phyloP scores from a whole-genome alignment of 2,329 filamentous ascomycete species.

The Onygenales sp. region DNA sequence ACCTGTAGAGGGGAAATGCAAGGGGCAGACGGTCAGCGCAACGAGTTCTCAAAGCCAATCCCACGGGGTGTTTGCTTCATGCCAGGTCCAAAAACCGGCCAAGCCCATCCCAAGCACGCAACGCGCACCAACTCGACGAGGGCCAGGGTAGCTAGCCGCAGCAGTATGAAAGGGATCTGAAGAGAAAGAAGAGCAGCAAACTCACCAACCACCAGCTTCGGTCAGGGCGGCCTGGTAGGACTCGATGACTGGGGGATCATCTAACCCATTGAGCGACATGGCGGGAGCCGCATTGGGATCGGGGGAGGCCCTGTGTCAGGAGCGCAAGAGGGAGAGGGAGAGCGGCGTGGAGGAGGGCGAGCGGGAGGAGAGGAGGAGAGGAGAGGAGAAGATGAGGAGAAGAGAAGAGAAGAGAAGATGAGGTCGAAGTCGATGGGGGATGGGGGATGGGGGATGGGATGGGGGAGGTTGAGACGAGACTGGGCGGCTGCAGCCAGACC shows the following conservation, averaged over 20 bases:
- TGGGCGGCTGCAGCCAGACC: too few species aligned
- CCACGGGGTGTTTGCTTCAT: not conserved
- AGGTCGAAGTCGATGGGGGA: not conserved
- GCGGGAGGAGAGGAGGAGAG: not conserved
- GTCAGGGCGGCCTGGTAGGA: conserved; percentile 69
- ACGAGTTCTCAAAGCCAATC: not conserved
- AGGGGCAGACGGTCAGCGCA: conserved; percentile 9
- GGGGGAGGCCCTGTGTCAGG: not conserved
- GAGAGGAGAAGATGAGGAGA: not conserved
- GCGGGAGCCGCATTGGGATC: conserved; percentile 13
- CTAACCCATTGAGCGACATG: conserved; percentile 96
- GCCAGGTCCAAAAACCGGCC: not conserved
- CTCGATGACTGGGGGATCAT: conserved; percentile 69
- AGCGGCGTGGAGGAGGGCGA: not conserved
- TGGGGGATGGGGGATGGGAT: not conserved
- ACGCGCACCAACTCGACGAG: not conserved
- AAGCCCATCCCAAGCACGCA: not conserved
- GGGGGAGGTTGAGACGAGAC: not conserved
- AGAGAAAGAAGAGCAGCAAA: conserved; percentile 12
- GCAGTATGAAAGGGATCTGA: not conserved
- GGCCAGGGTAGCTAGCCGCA: not conserved
- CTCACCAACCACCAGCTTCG: conserved; percentile 92
- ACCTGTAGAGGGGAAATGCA: conserved; percentile 48
- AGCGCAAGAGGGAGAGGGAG: conserved; percentile 1
- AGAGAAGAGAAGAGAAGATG: not conserved